phyloP scores from a whole-genome alignment of 768 basidiomycete species.

The Tubosaeta brunneosetosa region DNA sequence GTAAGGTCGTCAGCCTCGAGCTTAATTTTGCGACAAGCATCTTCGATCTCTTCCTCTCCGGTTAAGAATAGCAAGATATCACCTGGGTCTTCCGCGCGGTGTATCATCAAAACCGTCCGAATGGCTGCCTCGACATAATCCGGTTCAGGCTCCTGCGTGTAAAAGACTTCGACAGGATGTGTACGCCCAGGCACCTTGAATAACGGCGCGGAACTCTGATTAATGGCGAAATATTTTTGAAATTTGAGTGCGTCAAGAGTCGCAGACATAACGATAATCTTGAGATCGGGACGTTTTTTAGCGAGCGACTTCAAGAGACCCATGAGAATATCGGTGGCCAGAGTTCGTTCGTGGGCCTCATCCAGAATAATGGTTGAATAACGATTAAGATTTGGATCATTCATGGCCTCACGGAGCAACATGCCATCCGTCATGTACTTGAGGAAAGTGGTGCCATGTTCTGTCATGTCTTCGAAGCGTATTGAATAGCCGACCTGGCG shows the following conservation, averaged over 20 bases:
- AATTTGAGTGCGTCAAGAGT: slow-evolving; percentile 97
- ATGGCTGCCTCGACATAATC: slow-evolving; percentile 98
- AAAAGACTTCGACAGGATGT: slow-evolving; percentile 94
- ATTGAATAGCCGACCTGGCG: slow-evolving; percentile 97
- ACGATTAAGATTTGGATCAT: slow-evolving; percentile 80
- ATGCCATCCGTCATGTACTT: slow-evolving; percentile 99
- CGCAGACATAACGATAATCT: slow-evolving; percentile 98
- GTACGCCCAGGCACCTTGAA: slow-evolving; percentile 92
- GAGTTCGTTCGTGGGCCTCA: slow-evolving; percentile 96
- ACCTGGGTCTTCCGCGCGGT: slow-evolving; percentile 89
- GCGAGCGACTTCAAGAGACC: slow-evolving; percentile 86
- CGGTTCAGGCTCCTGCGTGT: slow-evolving; percentile 86
- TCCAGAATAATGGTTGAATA: slow-evolving; percentile 99
- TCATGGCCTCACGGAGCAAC: slow-evolving; percentile 98
- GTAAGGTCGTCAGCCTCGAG: slow-evolving; percentile 82
- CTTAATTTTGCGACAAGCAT: slow-evolving; percentile 90
- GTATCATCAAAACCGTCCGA: slow-evolving; percentile 94
- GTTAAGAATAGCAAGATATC: slow-evolving; percentile 95
- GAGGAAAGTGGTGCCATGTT: slow-evolving; percentile 91
- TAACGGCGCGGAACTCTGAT: slow-evolving; percentile 48
- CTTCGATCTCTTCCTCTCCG: slow-evolving; percentile 98
- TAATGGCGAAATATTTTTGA: slow-evolving; percentile 82
- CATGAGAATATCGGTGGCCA: slow-evolving; percentile 98
- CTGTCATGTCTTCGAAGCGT: slow-evolving; percentile 82
- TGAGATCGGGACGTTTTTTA: slow-evolving; percentile 78